Evolutionary conservation across 1,284 basidiomycete genomes (phyloP).

Genomic region (Cystobasidium sp.): DNA sequence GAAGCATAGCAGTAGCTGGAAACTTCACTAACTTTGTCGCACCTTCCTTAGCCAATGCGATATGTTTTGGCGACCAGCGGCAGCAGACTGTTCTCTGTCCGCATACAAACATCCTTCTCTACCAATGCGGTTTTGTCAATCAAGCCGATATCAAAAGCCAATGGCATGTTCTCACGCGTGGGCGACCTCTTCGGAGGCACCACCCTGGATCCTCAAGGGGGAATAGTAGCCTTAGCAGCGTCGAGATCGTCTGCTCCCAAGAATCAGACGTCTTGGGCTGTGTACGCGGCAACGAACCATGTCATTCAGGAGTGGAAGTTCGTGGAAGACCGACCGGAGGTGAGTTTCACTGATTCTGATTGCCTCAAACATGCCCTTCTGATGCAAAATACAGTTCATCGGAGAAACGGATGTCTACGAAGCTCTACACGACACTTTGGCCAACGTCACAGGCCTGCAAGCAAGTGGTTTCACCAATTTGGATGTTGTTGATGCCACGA

Average conservation of each 20-base stretch:
- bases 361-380: not conserved
- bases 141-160: slow-evolving; percentile 12
- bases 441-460: not conserved
- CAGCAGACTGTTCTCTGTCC: slow-evolving; percentile 56
- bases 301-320: slow-evolving; percentile 49
- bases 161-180: slow-evolving; percentile 30
- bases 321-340: slow-evolving; percentile 41
- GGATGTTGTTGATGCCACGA: slow-evolving; percentile 48
- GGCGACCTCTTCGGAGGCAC: slow-evolving; percentile 31
- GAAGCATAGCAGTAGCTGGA: not conserved
- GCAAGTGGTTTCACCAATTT: not conserved
- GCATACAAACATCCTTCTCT: slow-evolving; percentile 40
- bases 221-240: slow-evolving; percentile 47
- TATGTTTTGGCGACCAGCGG: slow-evolving; percentile 57
- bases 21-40: not conserved
- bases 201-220: slow-evolving; percentile 47
- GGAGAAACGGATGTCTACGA: slow-evolving; percentile 49
- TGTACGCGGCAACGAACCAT: slow-evolving; percentile 49
- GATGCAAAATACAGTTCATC: slow-evolving; percentile 28
- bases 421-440: slow-evolving; percentile 41
- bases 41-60: slow-evolving; percentile 48
- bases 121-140: not conserved
- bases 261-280: slow-evolving; percentile 26
- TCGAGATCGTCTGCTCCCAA: not conserved
- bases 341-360: slow-evolving; percentile 33